These are phyloP conservation scores for Apophysomyces variabilis DNA, from an alignment of 371 early-diverging fungal species.

Conservation along the genomic window DNA sequence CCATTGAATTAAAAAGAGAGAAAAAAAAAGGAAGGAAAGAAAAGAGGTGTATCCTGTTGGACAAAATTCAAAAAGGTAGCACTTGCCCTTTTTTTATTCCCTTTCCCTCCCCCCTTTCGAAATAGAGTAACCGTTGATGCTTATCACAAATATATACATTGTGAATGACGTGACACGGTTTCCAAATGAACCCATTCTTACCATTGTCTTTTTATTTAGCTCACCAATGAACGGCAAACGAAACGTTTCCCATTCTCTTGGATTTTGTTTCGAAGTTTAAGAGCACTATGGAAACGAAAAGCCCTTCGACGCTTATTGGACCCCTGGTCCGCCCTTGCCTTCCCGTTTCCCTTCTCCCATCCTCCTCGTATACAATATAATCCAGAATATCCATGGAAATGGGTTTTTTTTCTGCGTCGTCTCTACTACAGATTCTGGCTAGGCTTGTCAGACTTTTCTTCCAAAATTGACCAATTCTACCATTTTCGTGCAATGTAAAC, in stretches of 20 bases:
- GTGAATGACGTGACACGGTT: no score
- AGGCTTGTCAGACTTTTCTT: conserved; percentile 2
- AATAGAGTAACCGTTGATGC: no score
- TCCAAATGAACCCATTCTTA: no score
- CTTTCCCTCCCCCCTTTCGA: background rate
- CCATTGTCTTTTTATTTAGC: no score
- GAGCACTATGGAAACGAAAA: no score
- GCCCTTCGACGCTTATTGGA: no score
- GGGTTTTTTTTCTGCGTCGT: no score
- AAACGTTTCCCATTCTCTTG: no score
- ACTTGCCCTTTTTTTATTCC: background rate
- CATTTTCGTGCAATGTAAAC: background rate
- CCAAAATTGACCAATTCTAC: background rate
- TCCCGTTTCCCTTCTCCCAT: background rate
- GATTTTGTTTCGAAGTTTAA: no score
- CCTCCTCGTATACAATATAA: background rate
- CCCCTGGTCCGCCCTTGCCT: background rate
- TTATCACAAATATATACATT: no score
- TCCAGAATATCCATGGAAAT: background rate
- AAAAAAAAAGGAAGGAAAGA: background rate
- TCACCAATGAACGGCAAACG: no score
- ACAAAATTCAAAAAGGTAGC: background rate
- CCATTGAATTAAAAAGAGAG: background rate
- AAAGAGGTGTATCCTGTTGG: background rate
- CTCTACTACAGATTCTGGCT: background rate